These are phyloP conservation scores for Fusarium falciforme DNA, from an alignment of 2,329 filamentous ascomycete species.

Conservation along the genomic window DNA sequence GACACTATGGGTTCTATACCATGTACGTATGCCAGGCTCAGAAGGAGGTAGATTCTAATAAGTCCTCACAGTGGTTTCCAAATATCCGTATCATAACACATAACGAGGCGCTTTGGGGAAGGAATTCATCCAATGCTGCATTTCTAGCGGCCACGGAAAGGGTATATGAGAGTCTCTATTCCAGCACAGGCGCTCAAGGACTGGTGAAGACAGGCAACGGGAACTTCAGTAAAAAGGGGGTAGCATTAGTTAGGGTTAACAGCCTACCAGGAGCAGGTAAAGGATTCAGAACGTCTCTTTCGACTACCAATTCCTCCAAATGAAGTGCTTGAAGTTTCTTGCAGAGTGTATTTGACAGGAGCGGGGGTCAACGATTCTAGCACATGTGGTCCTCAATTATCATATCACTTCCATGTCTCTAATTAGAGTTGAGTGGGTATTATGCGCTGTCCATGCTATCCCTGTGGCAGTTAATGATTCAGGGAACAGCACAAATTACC, in stretches of 20 bases:
- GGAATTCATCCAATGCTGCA: not conserved
- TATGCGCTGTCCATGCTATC: not conserved
- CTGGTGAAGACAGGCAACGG: not conserved
- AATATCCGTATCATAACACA: not conserved
- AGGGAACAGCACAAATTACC: not conserved
- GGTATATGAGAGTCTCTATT: not conserved
- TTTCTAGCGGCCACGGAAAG: not conserved
- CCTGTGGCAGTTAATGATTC: not conserved
- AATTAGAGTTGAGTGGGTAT: not conserved
- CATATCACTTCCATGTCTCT: not conserved
- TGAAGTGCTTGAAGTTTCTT: not conserved
- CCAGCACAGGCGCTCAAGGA: not conserved
- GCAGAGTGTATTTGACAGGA: not conserved
- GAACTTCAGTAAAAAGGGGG: not conserved
- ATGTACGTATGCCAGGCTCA: not conserved
- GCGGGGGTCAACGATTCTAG: not conserved
- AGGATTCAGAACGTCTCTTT: not conserved
- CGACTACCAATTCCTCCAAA: not conserved
- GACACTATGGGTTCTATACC: not conserved
- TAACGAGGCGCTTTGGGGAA: not conserved
- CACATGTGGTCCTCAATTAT: not conserved
- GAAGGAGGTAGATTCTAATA: not conserved
- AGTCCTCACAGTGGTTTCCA: not conserved
- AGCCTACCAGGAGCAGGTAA: not conserved
- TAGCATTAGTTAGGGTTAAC: not conserved